These are phyloP conservation scores for Colletotrichum eremochloae DNA, from an alignment of 2,329 filamentous ascomycete genomes.

Conservation along the genomic window DNA sequence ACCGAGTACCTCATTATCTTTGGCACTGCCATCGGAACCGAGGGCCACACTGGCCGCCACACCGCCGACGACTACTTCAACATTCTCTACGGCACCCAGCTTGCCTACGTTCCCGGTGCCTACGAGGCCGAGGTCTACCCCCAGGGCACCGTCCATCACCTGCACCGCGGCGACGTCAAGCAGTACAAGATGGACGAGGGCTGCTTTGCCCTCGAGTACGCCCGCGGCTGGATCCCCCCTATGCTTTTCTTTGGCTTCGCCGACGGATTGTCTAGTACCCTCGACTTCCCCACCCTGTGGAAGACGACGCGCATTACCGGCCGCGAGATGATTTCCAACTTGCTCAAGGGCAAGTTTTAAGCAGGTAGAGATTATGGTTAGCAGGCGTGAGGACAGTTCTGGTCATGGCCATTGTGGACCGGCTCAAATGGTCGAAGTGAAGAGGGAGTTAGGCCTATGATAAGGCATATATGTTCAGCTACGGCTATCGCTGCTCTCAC, in stretches of 20 bases:
- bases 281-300: slow-evolving; percentile 90
- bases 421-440: slow-evolving; percentile 4
- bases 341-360: slow-evolving; percentile 79
- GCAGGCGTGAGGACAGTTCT: not conserved
- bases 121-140: slow-evolving; percentile 79
- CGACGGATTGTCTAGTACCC: slow-evolving; percentile 82
- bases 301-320: slow-evolving; percentile 81
- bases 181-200: slow-evolving; percentile 85
- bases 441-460: not conserved
- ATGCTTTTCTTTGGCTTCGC: slow-evolving; percentile 94
- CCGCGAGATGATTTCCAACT: slow-evolving; percentile 80
- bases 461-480: not conserved
- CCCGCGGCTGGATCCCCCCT: slow-evolving; percentile 89
- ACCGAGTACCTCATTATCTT: slow-evolving; percentile 95
- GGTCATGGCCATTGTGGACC: not conserved
- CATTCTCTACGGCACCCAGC: slow-evolving; percentile 84
- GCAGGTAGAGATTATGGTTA: not conserved
- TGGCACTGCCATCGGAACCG: slow-evolving; percentile 85
- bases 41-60: slow-evolving; percentile 89
- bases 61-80: slow-evolving; percentile 96
- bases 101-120: slow-evolving; percentile 78
- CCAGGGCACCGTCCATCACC: slow-evolving; percentile 78
- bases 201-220: slow-evolving; percentile 88
- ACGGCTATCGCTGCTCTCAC: slow-evolving; percentile 7
- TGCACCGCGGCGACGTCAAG: slow-evolving; percentile 78